Base-by-base conservation (phyloP, 345 rosid genomes). In the Pistacia vera region DNA sequence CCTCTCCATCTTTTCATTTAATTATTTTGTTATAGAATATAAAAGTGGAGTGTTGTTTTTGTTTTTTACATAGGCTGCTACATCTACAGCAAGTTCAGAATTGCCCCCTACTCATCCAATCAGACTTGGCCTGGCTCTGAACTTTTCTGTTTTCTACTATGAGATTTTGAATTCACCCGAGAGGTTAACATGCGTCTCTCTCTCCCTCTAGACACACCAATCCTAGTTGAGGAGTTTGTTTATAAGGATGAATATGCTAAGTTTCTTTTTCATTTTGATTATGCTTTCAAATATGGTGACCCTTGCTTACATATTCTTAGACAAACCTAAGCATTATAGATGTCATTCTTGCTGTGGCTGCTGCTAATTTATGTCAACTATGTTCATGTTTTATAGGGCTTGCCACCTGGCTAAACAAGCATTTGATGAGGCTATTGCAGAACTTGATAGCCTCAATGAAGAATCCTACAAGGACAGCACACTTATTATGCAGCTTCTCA, bases 381-480 rank as follows among this genome's bases (percentile, higher is more conserved):
- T 56, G 68, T 36, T 55, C 51, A 33, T 76, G 63, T 74, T 79
- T 54, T 75, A 77, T 81, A 93, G 98, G 80, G 97, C 98, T 65
- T 87, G 94, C 83, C 90, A 88, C 77, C 87, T 91, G 84, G 96
- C 97, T 41, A 93, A 93, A 74, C 87, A 87, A 85, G 97, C 98
- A 70, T 92, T 92, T 85, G 98, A 94, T 80, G 95, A 89, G 74
- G 97, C 97, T 72, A 90, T 92, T 25, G 85, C 95, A 2, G 97
- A 94, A 82, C 87, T 92, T 54, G 95, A 94, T 80, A 94, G 92
- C 88, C 94, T 94, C 58, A 90, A 85, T 55, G 98, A 92, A 81
- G 97, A 93, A 20, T 90, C 97, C 2, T 92, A 92, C 86, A 93
- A 92, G 83, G 98, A 92, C 75, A 90, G 95, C 83, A 93, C 97